Conservation (phyloP, 345 rosid species). For the Corchorus olitorius region DNA sequence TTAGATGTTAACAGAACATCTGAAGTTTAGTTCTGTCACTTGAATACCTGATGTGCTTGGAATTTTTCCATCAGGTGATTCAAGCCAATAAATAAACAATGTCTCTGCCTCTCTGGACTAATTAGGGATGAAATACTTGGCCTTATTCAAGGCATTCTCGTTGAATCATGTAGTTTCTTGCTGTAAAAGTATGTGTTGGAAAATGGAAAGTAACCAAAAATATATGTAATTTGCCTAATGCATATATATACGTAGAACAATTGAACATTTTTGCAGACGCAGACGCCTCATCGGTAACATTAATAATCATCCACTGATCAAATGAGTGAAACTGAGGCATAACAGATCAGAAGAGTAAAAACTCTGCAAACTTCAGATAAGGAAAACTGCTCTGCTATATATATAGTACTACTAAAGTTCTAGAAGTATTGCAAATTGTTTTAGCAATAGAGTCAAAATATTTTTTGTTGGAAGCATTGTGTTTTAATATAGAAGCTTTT, state of each 20-base stretch:
- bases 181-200: neutral
- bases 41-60: neutral
- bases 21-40: constrained; percentile 38
- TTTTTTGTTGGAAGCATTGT: neutral
- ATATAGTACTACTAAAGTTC: neutral
- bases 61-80: neutral
- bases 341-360: neutral
- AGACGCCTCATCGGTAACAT: neutral
- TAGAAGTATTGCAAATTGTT: neutral
- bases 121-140: neutral
- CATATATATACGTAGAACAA: too few species aligned
- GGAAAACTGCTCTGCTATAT: neutral
- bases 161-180: neutral
- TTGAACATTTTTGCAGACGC: neutral
- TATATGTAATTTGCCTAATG: too few species aligned
- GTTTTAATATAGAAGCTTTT: neutral
- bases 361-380: neutral
- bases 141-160: neutral
- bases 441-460: neutral
- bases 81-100: neutral
- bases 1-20: constrained; percentile 72
- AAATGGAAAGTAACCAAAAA: neutral
- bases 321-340: neutral
- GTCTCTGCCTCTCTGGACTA: neutral
- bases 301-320: neutral